Evolutionary conservation across 176 grass and related monocot genomes (phyloP), one percentile per base, ranked within the genome.

Genomic region (Bromus sterilis): DNA sequence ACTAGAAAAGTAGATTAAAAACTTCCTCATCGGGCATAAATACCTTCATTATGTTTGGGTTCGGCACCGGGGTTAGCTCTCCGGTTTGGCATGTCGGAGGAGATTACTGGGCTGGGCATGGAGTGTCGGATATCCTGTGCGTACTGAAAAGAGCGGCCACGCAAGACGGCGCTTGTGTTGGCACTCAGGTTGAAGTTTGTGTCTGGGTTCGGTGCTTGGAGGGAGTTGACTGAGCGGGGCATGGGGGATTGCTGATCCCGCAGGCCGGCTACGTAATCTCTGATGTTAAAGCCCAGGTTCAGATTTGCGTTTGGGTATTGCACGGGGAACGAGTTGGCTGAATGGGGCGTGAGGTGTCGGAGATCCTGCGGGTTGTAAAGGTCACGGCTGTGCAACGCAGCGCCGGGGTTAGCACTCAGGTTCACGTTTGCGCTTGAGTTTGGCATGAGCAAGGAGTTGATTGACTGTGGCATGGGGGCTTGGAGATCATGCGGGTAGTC

Each of bases 101-200:
- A 75, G 26, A 85, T 84, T 72, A 88, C 68, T 12, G 84, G 88
- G 55, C 78, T 61, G 16, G 84, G 79, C 42, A 89, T 82, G 59
- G 59, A 12, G 51, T 62, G 30, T 31, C 87, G 63, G 34, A 83
- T 74, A 21, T 82, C 88, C 62, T 87, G 90, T 11, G 73, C 75
- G 43, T 98, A 91, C 74, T 83, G 86, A 28, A 95, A 16, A 79
- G 77, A 95, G 56, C 89, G 96, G 25, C 80, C 56, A 6, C 20
- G 48, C 18, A 18, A 21, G 40, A 85, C 87, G 4, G 91, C 92
- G 41, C 82, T 83, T 63, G 13, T 80, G 83, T 97, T 97, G 66
- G 94, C 35, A n/a, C 81, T 84, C 57, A 82, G 49, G 57, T 51
- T 46, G 7, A 15, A 14, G 68, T 71, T 30, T 71, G 14, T 21